A percentile compares a stretch with the other conserved stretches of the same genome.
Conservation (phyloP, 345 rosid genomes). For the Isatis tinctoria region DNA sequence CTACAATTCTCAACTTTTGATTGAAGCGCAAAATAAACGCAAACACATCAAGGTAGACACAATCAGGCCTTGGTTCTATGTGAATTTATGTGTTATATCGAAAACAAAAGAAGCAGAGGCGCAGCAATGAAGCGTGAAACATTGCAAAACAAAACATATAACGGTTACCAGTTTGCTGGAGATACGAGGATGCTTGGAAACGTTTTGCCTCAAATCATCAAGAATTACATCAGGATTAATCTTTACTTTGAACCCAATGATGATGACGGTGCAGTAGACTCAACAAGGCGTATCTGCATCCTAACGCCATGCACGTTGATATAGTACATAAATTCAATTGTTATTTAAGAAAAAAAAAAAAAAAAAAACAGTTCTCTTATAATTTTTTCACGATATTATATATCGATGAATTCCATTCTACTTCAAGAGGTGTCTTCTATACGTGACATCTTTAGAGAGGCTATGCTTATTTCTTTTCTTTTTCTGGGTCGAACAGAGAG, state of each 20-base stretch:
- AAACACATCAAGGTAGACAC: not conserved
- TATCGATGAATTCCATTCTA: too few species aligned
- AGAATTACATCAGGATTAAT: conserved; percentile 40
- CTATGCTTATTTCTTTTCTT: too few species aligned
- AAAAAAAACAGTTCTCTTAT: too few species aligned
- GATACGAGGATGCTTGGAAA: conserved; percentile 75
- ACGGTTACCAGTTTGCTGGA: conserved; percentile 51
- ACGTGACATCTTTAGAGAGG: too few species aligned
- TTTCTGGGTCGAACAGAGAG: too few species aligned
- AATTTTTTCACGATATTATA: too few species aligned
- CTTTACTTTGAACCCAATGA: conserved; percentile 40
- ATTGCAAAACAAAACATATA: not conserved
- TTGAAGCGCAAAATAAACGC: not conserved
- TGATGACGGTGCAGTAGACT: conserved; percentile 32
- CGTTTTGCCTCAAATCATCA: conserved; percentile 39
- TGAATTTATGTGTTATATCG: not conserved
- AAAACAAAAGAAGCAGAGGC: not conserved
- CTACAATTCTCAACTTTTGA: not conserved
- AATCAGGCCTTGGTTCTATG: not conserved
- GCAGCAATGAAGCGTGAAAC: not conserved
- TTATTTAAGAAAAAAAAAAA: too few species aligned
- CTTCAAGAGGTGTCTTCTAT: too few species aligned
- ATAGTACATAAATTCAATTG: too few species aligned
- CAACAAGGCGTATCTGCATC: not conserved
- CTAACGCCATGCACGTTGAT: not conserved